Base-by-base conservation (phyloP, 768 basidiomycete species). In the Grammothele lineata region DNA sequence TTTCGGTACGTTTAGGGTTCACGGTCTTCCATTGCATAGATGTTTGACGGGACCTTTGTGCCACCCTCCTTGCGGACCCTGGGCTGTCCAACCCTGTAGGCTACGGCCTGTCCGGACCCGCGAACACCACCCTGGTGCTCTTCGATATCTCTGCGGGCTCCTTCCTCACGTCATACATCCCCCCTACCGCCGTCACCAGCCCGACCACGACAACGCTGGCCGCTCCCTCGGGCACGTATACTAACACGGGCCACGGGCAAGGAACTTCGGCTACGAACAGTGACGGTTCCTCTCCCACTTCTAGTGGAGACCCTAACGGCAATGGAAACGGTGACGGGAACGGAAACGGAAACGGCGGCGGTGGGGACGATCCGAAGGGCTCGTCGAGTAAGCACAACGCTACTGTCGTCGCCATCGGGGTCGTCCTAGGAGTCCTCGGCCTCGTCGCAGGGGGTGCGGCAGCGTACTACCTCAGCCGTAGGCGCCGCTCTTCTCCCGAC, bases 401-500 rank as follows among this genome's bases (percentile, higher is more conserved):
- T 5, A 68, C 71, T 0, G 75, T 74, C 3, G 80, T 90, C 56
- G 77, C 75, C 2, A 62, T 92, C 5, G 85, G 85, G 10, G 70
- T 78, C 4, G 67, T 75, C 0, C 70, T 92, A 37, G 87, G 83
- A 12, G 60, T 78, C 6, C 62, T 87, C 7, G 84, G 71, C 10
- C 65, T 85, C 11, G 43, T 81, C 14, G 73, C 70, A 3, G 61
- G 71, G 7, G 69, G 64, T 12, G 53, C 73, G 0, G 71, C 61
- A 1, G 61, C 71, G 1, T 80, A 73, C 57, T 82, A 74, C 57
- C 35, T 73, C 41, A 72, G 72, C 43, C 72, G 70, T 34, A 71
- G 71, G 27, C 64, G 60, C 17, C 60, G 55, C 22, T 36, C 38
- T 18, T 53, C 48, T 24, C 47, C 32, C 30, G 51, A 51, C 25